Conservation (phyloP, 2,329 filamentous ascomycete genomes). For the Ophiostoma sp. region DNA sequence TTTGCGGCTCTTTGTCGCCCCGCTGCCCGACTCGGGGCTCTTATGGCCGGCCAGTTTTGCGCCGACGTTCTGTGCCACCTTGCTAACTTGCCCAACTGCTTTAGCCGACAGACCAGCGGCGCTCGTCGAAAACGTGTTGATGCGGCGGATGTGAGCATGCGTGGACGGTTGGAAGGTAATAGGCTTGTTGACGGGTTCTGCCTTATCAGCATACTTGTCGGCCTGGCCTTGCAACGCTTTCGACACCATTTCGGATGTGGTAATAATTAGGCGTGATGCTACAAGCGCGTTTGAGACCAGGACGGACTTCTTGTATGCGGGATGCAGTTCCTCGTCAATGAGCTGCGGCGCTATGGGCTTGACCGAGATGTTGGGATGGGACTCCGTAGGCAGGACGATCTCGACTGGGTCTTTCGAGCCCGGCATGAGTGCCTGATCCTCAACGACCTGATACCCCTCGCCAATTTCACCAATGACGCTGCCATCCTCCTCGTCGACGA, state of each 20-base stretch:
- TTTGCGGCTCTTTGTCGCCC: conserved; percentile 13
- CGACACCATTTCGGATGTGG: conserved; percentile 72
- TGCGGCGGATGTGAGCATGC: conserved; percentile 77
- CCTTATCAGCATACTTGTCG: conserved; percentile 72
- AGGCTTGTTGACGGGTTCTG: conserved; percentile 70
- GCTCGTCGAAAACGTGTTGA: conserved; percentile 76
- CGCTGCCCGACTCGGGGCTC: conserved; percentile 10
- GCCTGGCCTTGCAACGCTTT: conserved; percentile 73
- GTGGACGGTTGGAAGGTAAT: conserved; percentile 84
- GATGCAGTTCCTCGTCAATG: conserved; percentile 73
- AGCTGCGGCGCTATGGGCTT: conserved; percentile 65
- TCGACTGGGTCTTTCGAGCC: conserved; percentile 92
- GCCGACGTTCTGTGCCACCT: conserved; percentile 84
- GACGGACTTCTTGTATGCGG: conserved; percentile 82
- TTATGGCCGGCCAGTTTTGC: conserved; percentile 55
- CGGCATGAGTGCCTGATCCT: conserved; percentile 67
- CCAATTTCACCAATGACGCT: conserved; percentile 76
- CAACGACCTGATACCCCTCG: conserved; percentile 43
- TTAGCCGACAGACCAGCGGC: conserved; percentile 77
- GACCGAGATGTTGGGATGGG: conserved; percentile 59
- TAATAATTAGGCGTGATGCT: conserved; percentile 88
- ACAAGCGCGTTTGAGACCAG: conserved; percentile 82
- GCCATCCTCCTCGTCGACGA: conserved; percentile 93
- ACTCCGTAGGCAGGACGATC: conserved; percentile 65
- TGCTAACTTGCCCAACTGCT: conserved; percentile 77